Percentiles rank a stretch among this genome's conserved stretches.
Conservation (phyloP, 768 basidiomycete species). For the Russula dissimulans region DNA sequence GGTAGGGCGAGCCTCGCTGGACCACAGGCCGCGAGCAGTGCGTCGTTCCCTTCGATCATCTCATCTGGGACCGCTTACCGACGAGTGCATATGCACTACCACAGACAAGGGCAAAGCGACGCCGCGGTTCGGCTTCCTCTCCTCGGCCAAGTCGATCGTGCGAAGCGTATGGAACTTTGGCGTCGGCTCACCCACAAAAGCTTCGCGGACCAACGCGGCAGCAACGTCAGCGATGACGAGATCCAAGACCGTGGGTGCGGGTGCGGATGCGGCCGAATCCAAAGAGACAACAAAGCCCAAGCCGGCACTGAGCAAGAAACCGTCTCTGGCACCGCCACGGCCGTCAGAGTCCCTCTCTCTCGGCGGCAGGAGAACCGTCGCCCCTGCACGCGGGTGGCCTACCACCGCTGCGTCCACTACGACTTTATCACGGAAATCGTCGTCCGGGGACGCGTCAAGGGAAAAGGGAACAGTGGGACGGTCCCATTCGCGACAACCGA, state of each 20-base stretch:
- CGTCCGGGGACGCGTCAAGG: slow-evolving; percentile 12
- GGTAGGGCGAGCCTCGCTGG: slow-evolving; percentile 29
- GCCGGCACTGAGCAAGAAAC: not conserved
- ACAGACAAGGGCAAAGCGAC: slow-evolving; percentile 34
- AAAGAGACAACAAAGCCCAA: slow-evolving; percentile 4
- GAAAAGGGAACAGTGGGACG: not conserved
- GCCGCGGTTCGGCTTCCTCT: slow-evolving; percentile 60
- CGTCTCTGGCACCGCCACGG: slow-evolving; percentile 3
- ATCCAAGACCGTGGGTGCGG: slow-evolving; percentile 12
- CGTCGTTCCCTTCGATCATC: slow-evolving; percentile 5
- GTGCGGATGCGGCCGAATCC: not conserved
- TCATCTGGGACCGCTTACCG: too few species aligned
- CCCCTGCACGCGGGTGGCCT: not conserved
- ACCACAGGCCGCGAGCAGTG: slow-evolving; percentile 21
- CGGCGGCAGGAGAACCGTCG: not conserved
- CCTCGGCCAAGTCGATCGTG: slow-evolving; percentile 60
- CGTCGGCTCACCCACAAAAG: slow-evolving; percentile 25
- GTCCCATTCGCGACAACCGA: slow-evolving; percentile 8
- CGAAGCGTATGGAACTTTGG: slow-evolving; percentile 66
- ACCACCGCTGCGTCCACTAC: too few species aligned
- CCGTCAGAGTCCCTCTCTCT: not conserved
- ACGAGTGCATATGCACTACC: too few species aligned
- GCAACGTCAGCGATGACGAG: slow-evolving; percentile 24
- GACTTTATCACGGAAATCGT: not conserved
- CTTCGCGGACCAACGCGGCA: slow-evolving; percentile 21